Evolutionary conservation across 768 basidiomycete species (phyloP).

Genomic region (Mycena venus): DNA sequence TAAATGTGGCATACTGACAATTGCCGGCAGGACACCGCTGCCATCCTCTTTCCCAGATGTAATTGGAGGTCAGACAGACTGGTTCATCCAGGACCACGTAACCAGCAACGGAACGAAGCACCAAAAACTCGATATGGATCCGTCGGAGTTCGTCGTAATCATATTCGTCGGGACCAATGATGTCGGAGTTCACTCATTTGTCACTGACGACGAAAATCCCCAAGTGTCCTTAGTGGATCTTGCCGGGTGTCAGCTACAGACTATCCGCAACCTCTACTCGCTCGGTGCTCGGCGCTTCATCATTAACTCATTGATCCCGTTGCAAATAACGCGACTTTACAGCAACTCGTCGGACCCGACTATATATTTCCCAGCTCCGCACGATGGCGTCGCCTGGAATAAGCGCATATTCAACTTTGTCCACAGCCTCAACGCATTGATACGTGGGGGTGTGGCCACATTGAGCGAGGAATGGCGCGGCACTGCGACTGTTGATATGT

Average conservation of each 20-base stretch:
- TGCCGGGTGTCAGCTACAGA: conserved; percentile 35
- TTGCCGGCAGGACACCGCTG: conserved; percentile 8
- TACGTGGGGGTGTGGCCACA: conserved; percentile 27
- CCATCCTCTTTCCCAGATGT: conserved; percentile 29
- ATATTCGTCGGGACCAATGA: conserved; percentile 40
- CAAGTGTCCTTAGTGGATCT: conserved; percentile 32
- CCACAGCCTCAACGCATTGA: conserved; percentile 33
- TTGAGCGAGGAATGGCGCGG: conserved; percentile 33
- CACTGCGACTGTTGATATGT: conserved; percentile 27
- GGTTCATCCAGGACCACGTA: conserved; percentile 42
- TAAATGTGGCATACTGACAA: neutral
- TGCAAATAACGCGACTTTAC: conserved; percentile 36
- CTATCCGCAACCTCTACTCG: conserved; percentile 30
- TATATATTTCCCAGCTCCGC: conserved; percentile 35
- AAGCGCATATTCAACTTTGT: conserved; percentile 39
- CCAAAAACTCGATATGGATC: conserved; percentile 39
- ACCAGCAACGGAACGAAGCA: conserved; percentile 25
- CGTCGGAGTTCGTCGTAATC: conserved; percentile 36
- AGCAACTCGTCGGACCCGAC: conserved; percentile 32
- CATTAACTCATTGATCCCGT: conserved; percentile 38
- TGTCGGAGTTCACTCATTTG: conserved; percentile 34
- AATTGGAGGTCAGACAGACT: conserved; percentile 34
- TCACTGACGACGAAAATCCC: conserved; percentile 29
- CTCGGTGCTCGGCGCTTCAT: conserved; percentile 40
- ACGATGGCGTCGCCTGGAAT: conserved; percentile 38